Evolutionary conservation across 768 basidiomycete species (phyloP), one percentile per base, ranked within the genome.

Genomic region (Suillus bovinus): DNA sequence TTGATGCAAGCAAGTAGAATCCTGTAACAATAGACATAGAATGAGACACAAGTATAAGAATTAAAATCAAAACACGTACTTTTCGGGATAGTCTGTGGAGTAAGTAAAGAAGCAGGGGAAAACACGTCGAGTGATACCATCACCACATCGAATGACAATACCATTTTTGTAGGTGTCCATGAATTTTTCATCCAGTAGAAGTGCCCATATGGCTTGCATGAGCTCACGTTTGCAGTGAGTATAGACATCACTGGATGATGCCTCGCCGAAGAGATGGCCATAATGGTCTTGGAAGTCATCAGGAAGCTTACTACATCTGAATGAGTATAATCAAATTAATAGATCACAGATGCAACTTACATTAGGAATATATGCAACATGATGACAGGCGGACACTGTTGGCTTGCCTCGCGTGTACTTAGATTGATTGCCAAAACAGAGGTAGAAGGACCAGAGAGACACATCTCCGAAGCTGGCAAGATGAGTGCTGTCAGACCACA

Each of bases 401-500:
- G 63, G 65, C 41, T 64, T 64, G 10, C 34, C 64, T 17, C 57
- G 36, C 3, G 42, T 60, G 41, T 64, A 69, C 27, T 66, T 68
- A 0, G 65, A 68, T 11, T 64, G 63, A 14, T 69, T 69, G 0
- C 65, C 59, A 20, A 66, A 60, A 36, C 39, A 66, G 3, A 69
- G 24, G n/a, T 68, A 69, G 8, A 69, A 22, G 5, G 67, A 65
- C 68, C 67, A 69, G 5, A 69, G 38, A 0, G 60, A 54, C 0
- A 61, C 55, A 46, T 61, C 46, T 3, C 66, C 64, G 14, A 64
- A 72, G n/a, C 59, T 62, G 0, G 71, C 61, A 1, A 71, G 69
- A 46, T 71, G 70, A 2, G 71, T 72, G 0, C 58, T n/a, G 44
- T 72, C 71, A 0, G 71, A 72, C 66, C n/a, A n/a, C n/a, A n/a